Percentiles rank a stretch among this genome's conserved stretches.
Evolutionary conservation across 116 monocot species (phyloP).

Genomic region (Dioscorea cayenensis): DNA sequence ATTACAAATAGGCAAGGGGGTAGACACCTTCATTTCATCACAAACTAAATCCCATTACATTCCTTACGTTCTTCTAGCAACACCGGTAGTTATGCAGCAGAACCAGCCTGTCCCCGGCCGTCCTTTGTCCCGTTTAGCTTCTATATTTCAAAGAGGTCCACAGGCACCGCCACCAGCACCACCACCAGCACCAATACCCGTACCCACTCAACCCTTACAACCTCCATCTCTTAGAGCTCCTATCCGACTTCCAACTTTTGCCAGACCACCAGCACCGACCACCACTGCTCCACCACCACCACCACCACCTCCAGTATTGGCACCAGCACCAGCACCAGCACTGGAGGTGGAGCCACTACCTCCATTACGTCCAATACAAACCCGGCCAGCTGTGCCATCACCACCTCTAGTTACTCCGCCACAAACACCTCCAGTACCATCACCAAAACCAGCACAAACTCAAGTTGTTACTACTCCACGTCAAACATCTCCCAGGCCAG

Average conservation of each 20-base stretch:
- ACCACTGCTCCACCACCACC: not conserved
- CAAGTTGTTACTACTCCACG: not conserved
- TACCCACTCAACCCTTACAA: not conserved
- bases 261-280: not conserved
- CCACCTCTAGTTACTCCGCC: not conserved
- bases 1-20: not conserved
- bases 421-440: not conserved
- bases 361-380: too few species aligned
- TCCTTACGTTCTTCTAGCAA: not conserved
- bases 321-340: not conserved
- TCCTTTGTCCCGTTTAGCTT: not conserved
- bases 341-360: slow-evolving; percentile 3
- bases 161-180: not conserved
- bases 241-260: not conserved
- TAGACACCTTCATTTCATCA: not conserved
- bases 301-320: not conserved
- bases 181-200: not conserved
- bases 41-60: not conserved
- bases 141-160: not conserved
- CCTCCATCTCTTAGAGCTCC: not conserved
- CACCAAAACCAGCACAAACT: too few species aligned
- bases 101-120: slow-evolving; percentile 3
- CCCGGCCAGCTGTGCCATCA: too few species aligned
- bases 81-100: not conserved
- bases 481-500: not conserved